A percentile compares a stretch with the other conserved stretches of the same genome.
Evolutionary conservation across 176 grass and related monocot species (phyloP).

Genomic region (Oryza rufipogon): DNA sequence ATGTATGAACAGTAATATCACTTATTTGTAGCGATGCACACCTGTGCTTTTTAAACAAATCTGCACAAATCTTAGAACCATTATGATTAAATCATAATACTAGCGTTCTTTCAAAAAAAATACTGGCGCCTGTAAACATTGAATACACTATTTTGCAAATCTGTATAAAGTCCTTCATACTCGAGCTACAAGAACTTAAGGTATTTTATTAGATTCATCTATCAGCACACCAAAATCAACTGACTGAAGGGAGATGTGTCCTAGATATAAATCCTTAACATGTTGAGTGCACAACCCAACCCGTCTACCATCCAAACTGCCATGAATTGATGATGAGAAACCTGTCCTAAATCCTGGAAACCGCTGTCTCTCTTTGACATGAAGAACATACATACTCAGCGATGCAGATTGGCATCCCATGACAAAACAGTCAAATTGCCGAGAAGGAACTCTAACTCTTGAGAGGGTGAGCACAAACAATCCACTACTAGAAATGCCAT

Average conservation of each 20-base stretch:
- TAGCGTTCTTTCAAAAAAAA: too few relatives aligned
- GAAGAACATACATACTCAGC: conserved; percentile 78
- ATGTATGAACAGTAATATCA: too few relatives aligned
- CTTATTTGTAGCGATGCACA: neutral
- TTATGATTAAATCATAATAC: conserved; percentile 10
- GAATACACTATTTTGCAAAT: neutral
- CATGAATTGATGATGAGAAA: conserved; percentile 83
- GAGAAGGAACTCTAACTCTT: conserved; percentile 71
- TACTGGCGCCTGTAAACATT: conserved; percentile 4
- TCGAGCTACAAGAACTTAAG: neutral
- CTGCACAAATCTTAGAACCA: neutral
- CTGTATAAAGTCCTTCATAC: conserved; percentile 7
- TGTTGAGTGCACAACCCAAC: conserved; percentile 86
- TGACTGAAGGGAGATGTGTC: conserved; percentile 83
- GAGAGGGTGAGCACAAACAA: conserved; percentile 80
- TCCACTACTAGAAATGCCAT: conserved; percentile 74
- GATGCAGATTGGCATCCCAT: conserved; percentile 72
- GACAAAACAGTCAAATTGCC: conserved; percentile 76
- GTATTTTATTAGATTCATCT: conserved; percentile 37
- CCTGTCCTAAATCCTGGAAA: conserved; percentile 94
- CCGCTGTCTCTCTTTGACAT: conserved; percentile 81
- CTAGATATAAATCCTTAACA: conserved; percentile 93
- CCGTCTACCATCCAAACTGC: conserved; percentile 68
- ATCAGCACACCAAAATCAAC: conserved; percentile 79
- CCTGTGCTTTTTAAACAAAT: neutral